These are phyloP conservation scores for Phytophthora macrochlamydospora DNA, from an alignment of 352 stramenopile species.

Conservation along the genomic window DNA sequence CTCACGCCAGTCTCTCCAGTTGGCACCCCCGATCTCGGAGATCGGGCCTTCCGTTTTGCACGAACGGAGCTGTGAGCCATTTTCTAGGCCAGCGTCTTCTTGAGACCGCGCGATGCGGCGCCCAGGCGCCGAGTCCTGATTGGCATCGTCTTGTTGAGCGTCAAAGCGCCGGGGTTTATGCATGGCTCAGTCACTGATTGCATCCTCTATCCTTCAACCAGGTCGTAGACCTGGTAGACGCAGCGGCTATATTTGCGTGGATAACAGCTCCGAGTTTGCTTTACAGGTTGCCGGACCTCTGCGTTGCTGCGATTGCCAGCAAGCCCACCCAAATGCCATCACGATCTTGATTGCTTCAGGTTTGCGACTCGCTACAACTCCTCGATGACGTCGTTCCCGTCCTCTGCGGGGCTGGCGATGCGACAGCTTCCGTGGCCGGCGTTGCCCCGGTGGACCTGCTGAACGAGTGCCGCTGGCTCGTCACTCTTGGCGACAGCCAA, in stretches of 20 bases:
- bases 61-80: not conserved
- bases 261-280: conserved; percentile 1
- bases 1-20: conserved; percentile 27
- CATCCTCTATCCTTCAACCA: conserved; percentile 25
- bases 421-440: conserved; percentile 42
- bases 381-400: conserved; percentile 12
- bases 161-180: conserved; percentile 20
- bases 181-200: conserved; percentile 11
- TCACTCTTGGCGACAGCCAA: conserved; percentile 25
- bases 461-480: conserved; percentile 49
- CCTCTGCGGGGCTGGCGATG: conserved; percentile 20
- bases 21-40: conserved; percentile 26
- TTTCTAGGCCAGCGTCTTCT: conserved; percentile 16
- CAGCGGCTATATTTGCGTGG: conserved; percentile 22
- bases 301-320: not conserved
- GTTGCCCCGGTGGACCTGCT: conserved; percentile 44
- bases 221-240: not conserved
- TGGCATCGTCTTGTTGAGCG: conserved; percentile 27
- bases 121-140: conserved; percentile 12
- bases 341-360: conserved; percentile 19
- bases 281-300: no score
- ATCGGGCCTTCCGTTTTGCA: conserved; percentile 23
- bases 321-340: conserved; percentile 16
- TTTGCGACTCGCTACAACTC: not conserved
- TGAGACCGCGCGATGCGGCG: conserved; percentile 26